These are phyloP conservation scores for Termitomyces sp. DNA, from an alignment of 768 basidiomycete species.

Conservation along the genomic window DNA sequence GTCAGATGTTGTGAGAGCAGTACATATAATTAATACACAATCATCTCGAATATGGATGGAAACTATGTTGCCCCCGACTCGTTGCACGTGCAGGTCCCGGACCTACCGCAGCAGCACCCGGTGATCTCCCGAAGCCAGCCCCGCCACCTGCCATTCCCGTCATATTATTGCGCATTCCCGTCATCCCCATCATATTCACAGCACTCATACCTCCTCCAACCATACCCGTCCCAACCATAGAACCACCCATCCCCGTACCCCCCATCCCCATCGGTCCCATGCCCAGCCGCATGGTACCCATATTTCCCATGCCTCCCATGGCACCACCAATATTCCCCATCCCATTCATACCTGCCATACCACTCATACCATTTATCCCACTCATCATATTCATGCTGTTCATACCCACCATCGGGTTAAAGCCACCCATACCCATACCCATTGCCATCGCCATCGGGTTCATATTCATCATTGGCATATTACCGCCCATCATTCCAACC, in stretches of 20 bases:
- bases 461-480: conserved; percentile 35
- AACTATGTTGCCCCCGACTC: conserved; percentile 51
- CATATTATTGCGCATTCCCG: conserved; percentile 11
- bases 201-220: conserved; percentile 14
- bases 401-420: conserved; percentile 28
- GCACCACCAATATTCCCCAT: conserved; percentile 19
- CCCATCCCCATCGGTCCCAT: conserved; percentile 18
- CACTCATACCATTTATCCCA: conserved; percentile 22
- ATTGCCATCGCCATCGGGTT: conserved; percentile 49
- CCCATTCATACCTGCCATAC: conserved; percentile 27
- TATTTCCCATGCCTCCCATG: conserved; percentile 19
- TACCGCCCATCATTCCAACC: conserved; percentile 37
- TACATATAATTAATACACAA: background rate
- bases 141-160: conserved; percentile 17
- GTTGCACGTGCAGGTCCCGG: conserved; percentile 38
- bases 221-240: conserved; percentile 11
- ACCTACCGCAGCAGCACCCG: conserved; percentile 20
- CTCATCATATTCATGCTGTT: conserved; percentile 27
- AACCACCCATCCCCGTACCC: conserved; percentile 16
- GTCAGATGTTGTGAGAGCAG: background rate
- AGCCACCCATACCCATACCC: conserved; percentile 33
- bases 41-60: conserved; percentile 58
- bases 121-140: conserved; percentile 27
- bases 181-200: conserved; percentile 17
- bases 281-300: conserved; percentile 7